Evolutionary conservation across 805 yeast genomes (phyloP), one percentile per base, ranked within the genome.

Genomic region (Barnettozyma sucrosica): DNA sequence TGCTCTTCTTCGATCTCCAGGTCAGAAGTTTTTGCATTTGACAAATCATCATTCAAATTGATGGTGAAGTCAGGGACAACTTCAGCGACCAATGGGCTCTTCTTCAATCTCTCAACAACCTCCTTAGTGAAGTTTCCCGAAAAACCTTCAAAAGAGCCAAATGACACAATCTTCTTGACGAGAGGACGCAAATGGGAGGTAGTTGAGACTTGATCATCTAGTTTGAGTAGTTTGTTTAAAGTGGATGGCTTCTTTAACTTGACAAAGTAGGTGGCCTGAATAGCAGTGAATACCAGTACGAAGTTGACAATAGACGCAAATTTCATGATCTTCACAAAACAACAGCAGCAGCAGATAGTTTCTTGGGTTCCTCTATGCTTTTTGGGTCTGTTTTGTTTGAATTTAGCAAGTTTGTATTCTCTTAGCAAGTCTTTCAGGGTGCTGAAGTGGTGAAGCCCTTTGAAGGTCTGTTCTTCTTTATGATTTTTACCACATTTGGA

Each of bases 131-230:
- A 78, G 46, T 73, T 74, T 1, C 89, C 89, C 0, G 83, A 73
- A 51, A 89, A 77, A 0, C 85, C 95, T 53, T 76, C 79, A 59
- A 86, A 84, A 20, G 72, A 73, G 1, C 95, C 95, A 57, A 88
- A 79, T 0, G 85, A 72, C 54, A 80, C 80, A 11, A 76, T 68
- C 47, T 74, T 71, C 11, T 71, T 68, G 24, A 86, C 62, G 37
- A 70, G 63, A 34, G 73, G 68, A 51, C 77, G 62, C 45, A 75
- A 65, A 56, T 79, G 75, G 25, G 75, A 66, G 30, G 66, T 57
- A 8, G 64, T 46, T n/a, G 51, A 50, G 19, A 55, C 51, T 4
- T 62, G 42, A 34, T 58, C 62, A 40, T 58, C 61, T 1, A 33
- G 21, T 14, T 42, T 41, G 46, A 58, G 51, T 9, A 58, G 50